phyloP scores from a whole-genome alignment of 2,329 filamentous ascomycete species.

The Pyricularia sp. region DNA sequence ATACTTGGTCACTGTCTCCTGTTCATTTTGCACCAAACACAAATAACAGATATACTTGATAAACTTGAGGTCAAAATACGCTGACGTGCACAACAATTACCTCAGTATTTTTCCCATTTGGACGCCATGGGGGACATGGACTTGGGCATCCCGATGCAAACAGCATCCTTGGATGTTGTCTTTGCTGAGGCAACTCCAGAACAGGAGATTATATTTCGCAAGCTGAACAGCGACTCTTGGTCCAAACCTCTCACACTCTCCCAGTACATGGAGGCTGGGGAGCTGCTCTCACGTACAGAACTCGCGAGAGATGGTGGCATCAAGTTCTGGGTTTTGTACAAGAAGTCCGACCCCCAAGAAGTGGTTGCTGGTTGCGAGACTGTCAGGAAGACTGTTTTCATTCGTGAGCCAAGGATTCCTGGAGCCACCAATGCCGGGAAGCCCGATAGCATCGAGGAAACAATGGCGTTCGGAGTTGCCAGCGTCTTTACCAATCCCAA shows the following conservation, averaged over 20 bases:
- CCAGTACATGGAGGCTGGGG: conserved; percentile 16
- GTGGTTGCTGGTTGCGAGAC: conserved; percentile 22
- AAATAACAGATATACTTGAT: not conserved
- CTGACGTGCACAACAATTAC: not conserved
- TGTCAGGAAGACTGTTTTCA: conserved; percentile 6
- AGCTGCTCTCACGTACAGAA: conserved; percentile 14
- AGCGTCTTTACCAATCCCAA: conserved; percentile 22
- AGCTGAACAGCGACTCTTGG: conserved; percentile 18
- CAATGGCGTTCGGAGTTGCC: conserved; percentile 18
- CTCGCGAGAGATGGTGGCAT: conserved; percentile 13
- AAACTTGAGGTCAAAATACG: not conserved
- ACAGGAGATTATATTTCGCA: conserved; percentile 17
- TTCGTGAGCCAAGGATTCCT: not conserved
- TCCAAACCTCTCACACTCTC: conserved; percentile 16
- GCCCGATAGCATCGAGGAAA: conserved; percentile 11
- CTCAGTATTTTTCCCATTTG: not conserved
- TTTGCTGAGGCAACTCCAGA: conserved; percentile 16
- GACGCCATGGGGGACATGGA: conserved; percentile 8
- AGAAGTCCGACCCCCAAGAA: conserved; percentile 14
- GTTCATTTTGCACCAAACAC: not conserved
- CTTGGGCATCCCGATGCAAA: conserved; percentile 5
- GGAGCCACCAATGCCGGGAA: not conserved
- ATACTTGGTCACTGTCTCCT: not conserved
- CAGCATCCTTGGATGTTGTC: conserved; percentile 11
- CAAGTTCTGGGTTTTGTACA: conserved; percentile 19